phyloP scores from a whole-genome alignment of 768 basidiomycete genomes.

The Flagelloscypha sp. region DNA sequence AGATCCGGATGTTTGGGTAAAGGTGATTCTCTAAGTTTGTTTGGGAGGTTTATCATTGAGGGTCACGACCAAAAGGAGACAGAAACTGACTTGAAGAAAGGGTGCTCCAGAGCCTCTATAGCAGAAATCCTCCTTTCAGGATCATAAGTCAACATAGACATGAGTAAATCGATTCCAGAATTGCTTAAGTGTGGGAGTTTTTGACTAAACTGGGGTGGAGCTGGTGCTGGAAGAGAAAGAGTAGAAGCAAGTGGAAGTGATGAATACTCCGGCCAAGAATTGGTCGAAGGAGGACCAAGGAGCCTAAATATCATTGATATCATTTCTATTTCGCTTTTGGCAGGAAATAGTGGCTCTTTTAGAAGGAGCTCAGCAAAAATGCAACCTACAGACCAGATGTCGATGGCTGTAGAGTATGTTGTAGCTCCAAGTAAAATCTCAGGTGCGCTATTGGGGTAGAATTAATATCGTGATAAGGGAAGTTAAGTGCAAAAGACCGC shows the following conservation, averaged over 20 bases:
- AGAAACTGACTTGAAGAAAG: conserved; percentile 72
- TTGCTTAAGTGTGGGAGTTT: conserved; percentile 81
- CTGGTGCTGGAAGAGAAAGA: conserved; percentile 65
- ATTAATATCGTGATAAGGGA: conserved; percentile 10
- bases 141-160: conserved; percentile 80
- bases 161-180: conserved; percentile 78
- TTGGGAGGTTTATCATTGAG: neutral
- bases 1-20: conserved; percentile 93
- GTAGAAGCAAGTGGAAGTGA: conserved; percentile 75
- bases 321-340: conserved; percentile 91
- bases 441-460: conserved; percentile 56
- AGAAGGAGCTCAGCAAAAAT: conserved; percentile 95
- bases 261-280: conserved; percentile 81
- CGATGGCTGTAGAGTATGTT: conserved; percentile 90
- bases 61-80: conserved; percentile 4
- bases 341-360: conserved; percentile 95
- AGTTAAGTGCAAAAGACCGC: conserved; percentile 19
- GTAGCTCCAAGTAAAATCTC: conserved; percentile 91
- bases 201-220: conserved; percentile 69
- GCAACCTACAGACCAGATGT: conserved; percentile 99
- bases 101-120: conserved; percentile 83
- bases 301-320: conserved; percentile 92
- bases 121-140: conserved; percentile 81
- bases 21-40: conserved; percentile 69
- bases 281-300: conserved; percentile 83